Base-by-base conservation (phyloP, 73 alveolate genomes). In the Uronychia binucleata region DNA sequence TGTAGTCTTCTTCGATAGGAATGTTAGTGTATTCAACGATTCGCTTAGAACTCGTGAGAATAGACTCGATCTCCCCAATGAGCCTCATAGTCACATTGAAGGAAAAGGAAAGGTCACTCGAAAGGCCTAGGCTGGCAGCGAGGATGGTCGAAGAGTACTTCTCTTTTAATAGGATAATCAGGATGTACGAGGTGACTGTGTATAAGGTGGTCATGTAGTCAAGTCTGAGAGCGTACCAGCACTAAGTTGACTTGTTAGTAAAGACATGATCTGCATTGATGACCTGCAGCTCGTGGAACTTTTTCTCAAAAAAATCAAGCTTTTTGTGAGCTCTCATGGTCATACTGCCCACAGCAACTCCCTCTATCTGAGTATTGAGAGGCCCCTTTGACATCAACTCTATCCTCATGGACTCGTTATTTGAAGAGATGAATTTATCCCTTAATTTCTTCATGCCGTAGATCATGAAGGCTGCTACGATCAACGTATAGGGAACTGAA, bases 21-120 rank as follows among this genome's bases (percentile, higher is more conserved):
- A 82, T 28, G n/a, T 82, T 60, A 8, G 82, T 82, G 29, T 35
- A 75, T 32, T 82, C 59, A 5, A 60, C 0, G 74, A 82, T 33
- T 60, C 82, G 28, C 29, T 82, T 33, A 11, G 77, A 75, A 34
- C 58, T 29, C 1, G 82, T 75, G 33, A 74, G 27, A 34, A 33
- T 59, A 31, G 59, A 31, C 31, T 28, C 30, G n/a, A 82, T 30
- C 26, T 82, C 89, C 19, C 19, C 5, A 19, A 46, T 19, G 5
- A 5, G n/a, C 5, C 67, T 46, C 67, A 46, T 46, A 11, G 67
- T 19, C 19, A 46, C 5, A 46, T 46, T 46, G 19, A 46, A 19
- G 19, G 19, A 11, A 46, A 46, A 11, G 19, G 67, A 46, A 46
- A 46, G 67, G 5, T 46, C 67, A 11, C 5, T 46, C 19, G 67